Base-by-base conservation (phyloP, 495 filamentous ascomycete species). In the Achaetomiella virescens region DNA sequence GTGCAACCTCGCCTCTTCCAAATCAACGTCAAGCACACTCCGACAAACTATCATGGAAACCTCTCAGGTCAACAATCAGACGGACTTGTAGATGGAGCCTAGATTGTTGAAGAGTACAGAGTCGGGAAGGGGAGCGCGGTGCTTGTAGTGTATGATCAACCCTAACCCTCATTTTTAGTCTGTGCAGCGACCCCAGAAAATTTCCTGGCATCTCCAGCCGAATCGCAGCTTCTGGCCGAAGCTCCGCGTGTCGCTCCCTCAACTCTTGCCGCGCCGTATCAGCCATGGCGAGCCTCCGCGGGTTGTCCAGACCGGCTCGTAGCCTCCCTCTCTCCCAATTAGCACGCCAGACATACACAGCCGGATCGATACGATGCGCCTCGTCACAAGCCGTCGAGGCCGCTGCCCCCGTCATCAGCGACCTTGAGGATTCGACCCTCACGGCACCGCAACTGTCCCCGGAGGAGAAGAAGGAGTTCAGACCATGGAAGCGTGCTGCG, bases 401-500 rank as follows among this genome's bases (percentile, higher is more conserved):
- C 41, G 20, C 55, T n/a, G 41, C 55, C 15, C 58, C 68, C 4
- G 55, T 12, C 11, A 63, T 72, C 46, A 44, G 48, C 49, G 73
- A 76, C 46, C 67, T 77, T 50, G 75, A 76, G 54, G 59, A 68
- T 25, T 72, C 73, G 50, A 64, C 66, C 18, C 55, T 77, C 48
- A 55, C 41, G 6, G 18, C 58, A 21, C 70, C 71, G 41, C 58
- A 70, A 37, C 57, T 73, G 31, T 57, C 48, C 22, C 62, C 58
- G 31, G 69, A 71, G 8, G 69, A 68, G 44, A 62, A 71, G 52
- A 62, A 62, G 20, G 48, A 67, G 3, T 67, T 68, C 24, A 69
- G 68, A 51, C 74, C 74, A 20, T 69, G 72, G 53, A 75, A 71
- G 67, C 67, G 73, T 50, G 72, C 73, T 22, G 68, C 64, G 35